Conservation (phyloP, 2,329 filamentous ascomycete species). For the Alternaria consortialis region DNA sequence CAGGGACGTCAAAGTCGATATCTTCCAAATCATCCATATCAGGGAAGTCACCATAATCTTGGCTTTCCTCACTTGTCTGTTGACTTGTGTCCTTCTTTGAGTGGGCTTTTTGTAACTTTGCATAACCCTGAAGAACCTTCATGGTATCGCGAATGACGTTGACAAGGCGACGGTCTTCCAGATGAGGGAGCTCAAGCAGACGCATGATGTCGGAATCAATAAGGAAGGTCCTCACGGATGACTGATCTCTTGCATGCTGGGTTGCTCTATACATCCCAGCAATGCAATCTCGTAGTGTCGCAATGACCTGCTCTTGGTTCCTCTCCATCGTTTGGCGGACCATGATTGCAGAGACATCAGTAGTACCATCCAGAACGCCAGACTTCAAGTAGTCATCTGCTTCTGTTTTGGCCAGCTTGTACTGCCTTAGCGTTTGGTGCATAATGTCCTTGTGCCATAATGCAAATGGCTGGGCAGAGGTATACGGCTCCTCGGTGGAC, state of each 20-base stretch:
- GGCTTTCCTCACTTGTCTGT: conserved; percentile 65
- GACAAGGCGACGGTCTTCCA: conserved; percentile 56
- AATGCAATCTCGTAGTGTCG: conserved; percentile 63
- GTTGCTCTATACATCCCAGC: conserved; percentile 61
- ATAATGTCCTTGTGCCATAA: conserved; percentile 66
- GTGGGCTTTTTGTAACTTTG: conserved; percentile 22
- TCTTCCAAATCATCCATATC: conserved; percentile 60
- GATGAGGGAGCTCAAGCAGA: conserved; percentile 63
- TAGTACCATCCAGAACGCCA: conserved; percentile 46
- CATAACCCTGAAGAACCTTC: conserved; percentile 57
- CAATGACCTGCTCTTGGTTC: conserved; percentile 67
- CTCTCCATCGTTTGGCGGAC: conserved; percentile 62
- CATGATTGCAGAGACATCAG: conserved; percentile 56
- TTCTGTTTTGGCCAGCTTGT: conserved; percentile 65
- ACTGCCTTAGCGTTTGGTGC: conserved; percentile 62
- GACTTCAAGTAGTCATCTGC: conserved; percentile 62
- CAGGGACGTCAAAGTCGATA: conserved; percentile 26
- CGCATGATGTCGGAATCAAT: conserved; percentile 55
- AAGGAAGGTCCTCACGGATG: conserved; percentile 56
- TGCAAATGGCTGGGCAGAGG: conserved; percentile 59
- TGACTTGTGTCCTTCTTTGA: conserved; percentile 43
- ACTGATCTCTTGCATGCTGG: conserved; percentile 50
- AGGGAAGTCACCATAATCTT: conserved; percentile 69
- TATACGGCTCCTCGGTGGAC: conserved; percentile 59
- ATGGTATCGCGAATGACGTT: conserved; percentile 60